Conservation (phyloP, 2,329 filamentous ascomycete species). For the Tolypocladium album region DNA sequence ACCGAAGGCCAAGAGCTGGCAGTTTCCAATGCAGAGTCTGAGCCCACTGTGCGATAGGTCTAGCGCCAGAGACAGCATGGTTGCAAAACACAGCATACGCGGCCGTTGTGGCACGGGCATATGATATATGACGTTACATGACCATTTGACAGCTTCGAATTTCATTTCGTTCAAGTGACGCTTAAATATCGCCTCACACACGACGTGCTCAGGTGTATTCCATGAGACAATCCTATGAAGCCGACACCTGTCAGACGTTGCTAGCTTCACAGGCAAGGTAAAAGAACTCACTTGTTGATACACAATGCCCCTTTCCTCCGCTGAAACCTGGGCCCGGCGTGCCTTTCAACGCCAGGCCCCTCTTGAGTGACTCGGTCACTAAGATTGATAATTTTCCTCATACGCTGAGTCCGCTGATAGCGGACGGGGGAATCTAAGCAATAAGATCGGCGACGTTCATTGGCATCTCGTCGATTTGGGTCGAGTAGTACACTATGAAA, state of each 20-base stretch:
- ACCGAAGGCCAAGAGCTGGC: neutral
- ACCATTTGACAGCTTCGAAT: neutral
- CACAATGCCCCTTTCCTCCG: slow-evolving; percentile 1
- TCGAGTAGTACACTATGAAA: slow-evolving; percentile 74
- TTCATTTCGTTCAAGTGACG: neutral
- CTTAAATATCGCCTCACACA: neutral
- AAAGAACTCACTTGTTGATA: neutral
- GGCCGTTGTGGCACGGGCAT: neutral
- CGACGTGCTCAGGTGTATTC: neutral
- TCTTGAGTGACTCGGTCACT: neutral
- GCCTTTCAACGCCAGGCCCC: neutral
- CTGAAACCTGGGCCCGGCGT: neutral
- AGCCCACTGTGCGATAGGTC: neutral
- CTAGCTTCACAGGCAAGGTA: neutral
- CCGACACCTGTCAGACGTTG: neutral
- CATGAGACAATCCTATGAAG: neutral
- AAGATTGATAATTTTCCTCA: neutral
- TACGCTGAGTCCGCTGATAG: neutral
- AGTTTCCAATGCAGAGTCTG: neutral
- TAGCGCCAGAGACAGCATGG: neutral
- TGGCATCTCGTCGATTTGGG: slow-evolving; percentile 96
- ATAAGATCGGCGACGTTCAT: slow-evolving; percentile 75
- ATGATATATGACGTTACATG: neutral
- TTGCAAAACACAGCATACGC: neutral
- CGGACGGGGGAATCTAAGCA: slow-evolving; percentile 23